These are phyloP conservation scores for Euphorbia lathyris DNA, from an alignment of 345 rosid species.

Conservation along the genomic window DNA sequence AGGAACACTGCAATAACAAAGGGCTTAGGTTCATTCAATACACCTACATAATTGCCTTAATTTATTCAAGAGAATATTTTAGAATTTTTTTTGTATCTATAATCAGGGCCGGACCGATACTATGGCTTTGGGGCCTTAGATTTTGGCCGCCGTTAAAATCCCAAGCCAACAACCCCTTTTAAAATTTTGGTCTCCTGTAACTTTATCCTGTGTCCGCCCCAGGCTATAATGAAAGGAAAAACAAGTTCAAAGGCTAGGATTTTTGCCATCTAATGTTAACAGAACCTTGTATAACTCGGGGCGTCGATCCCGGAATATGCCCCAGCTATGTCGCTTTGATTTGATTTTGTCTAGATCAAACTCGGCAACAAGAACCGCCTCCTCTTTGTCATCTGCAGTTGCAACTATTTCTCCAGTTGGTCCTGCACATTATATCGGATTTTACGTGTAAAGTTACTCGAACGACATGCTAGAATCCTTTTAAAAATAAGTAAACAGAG, in stretches of 20 bases:
- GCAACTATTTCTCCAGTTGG: slow-evolving; percentile 79
- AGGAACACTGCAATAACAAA: too few relatives aligned
- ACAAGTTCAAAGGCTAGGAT: slow-evolving; percentile 24
- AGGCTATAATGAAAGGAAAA: neutral
- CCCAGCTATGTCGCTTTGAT: slow-evolving; percentile 81
- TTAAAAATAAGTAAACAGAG: neutral
- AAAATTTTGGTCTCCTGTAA: too few relatives aligned
- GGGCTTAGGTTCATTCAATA: too few relatives aligned
- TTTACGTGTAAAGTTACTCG: neutral
- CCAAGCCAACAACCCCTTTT: too few relatives aligned
- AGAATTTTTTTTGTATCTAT: too few relatives aligned
- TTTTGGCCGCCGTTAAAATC: too few relatives aligned
- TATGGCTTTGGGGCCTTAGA: too few relatives aligned
- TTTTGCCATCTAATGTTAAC: slow-evolving; percentile 79
- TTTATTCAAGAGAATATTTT: neutral
- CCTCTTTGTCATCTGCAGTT: slow-evolving; percentile 65
- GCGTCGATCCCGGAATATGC: slow-evolving; percentile 82
- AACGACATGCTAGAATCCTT: neutral
- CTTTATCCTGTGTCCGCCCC: too few relatives aligned
- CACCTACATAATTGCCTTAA: too few relatives aligned
- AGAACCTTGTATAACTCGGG: slow-evolving; percentile 87
- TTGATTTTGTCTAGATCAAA: slow-evolving; percentile 79
- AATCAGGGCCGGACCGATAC: too few relatives aligned
- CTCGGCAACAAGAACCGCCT: slow-evolving; percentile 70
- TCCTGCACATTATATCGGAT: slow-evolving; percentile 42